phyloP scores from a whole-genome alignment of 2,329 filamentous ascomycete species.

The Fusarium lyarnte region DNA sequence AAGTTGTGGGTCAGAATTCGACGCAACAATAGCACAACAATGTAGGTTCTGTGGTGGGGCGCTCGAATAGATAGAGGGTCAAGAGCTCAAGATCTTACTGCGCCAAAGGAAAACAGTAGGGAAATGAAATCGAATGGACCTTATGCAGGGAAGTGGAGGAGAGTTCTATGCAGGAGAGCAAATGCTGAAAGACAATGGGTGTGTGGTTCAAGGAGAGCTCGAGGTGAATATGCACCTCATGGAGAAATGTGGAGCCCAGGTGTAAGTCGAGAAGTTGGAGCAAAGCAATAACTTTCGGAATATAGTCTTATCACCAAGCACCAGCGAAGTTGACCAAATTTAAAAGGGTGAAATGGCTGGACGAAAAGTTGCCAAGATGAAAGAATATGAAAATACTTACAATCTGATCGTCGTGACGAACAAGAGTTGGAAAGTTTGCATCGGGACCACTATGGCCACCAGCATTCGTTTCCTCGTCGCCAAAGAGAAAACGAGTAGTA shows the following conservation, averaged over 20 bases:
- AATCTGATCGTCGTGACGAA: conserved; percentile 69
- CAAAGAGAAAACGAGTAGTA: conserved; percentile 86
- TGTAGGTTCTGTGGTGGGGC: conserved; percentile 11
- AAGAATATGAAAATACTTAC: conserved; percentile 53
- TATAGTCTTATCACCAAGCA: conserved; percentile 2
- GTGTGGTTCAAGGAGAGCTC: conserved; percentile 10
- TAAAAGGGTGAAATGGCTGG: background rate
- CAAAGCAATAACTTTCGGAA: conserved; percentile 11
- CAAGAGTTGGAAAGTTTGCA: conserved; percentile 87
- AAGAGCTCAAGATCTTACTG: conserved; percentile 15
- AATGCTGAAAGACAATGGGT: conserved; percentile 14
- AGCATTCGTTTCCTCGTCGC: conserved; percentile 75
- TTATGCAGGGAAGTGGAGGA: conserved; percentile 3
- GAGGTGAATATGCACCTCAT: conserved; percentile 29
- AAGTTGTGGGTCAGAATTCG: conserved; percentile 47
- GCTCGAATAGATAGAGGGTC: conserved; percentile 2
- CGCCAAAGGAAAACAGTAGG: background rate
- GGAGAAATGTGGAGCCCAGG: conserved; percentile 36
- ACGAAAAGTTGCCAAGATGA: background rate
- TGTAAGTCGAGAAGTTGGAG: conserved; percentile 13
- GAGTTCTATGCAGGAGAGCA: conserved; percentile 9
- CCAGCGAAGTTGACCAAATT: background rate
- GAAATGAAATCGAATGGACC: background rate
- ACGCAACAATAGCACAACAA: conserved; percentile 29
- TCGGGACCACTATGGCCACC: conserved; percentile 65